Evolutionary conservation across 768 basidiomycete genomes (phyloP).

Genomic region (Hysterangium stoloniferum): DNA sequence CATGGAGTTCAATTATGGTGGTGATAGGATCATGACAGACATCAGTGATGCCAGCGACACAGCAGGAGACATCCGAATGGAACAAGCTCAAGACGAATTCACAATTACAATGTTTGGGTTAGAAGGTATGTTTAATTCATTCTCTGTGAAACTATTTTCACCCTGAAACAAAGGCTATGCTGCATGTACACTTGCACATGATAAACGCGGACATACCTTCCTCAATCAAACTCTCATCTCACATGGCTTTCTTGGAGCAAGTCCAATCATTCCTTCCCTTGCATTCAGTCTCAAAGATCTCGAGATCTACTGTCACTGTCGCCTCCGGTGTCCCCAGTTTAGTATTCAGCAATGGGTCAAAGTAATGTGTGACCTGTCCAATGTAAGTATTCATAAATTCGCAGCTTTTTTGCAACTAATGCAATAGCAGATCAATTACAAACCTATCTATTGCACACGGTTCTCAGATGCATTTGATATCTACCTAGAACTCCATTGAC

Average conservation of each 20-base stretch:
- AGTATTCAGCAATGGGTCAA: conserved; percentile 13
- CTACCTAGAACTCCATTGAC: conserved; percentile 19
- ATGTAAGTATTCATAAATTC: conserved; percentile 12
- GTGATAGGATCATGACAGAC: too few relatives aligned
- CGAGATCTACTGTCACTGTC: neutral
- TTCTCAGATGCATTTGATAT: conserved; percentile 22
- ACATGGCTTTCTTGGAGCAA: conserved; percentile 1
- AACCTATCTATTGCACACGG: conserved; percentile 17
- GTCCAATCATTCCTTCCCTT: neutral
- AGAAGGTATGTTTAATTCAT: too few relatives aligned
- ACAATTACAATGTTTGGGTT: too few relatives aligned
- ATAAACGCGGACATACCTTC: neutral
- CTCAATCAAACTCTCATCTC: conserved; percentile 2
- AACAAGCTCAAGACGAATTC: too few relatives aligned
- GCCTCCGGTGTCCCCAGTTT: conserved; percentile 10
- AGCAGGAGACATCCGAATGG: too few relatives aligned
- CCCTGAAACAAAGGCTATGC: too few relatives aligned
- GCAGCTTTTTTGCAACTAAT: neutral
- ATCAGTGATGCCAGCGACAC: too few relatives aligned
- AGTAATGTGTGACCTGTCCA: conserved; percentile 20
- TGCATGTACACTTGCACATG: too few relatives aligned
- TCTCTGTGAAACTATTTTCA: too few relatives aligned
- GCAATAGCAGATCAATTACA: conserved; percentile 25
- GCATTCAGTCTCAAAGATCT: neutral
- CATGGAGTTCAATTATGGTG: too few relatives aligned